Evolutionary conservation across 495 filamentous ascomycete species (phyloP).

Genomic region (Penicillium robsamsonii): DNA sequence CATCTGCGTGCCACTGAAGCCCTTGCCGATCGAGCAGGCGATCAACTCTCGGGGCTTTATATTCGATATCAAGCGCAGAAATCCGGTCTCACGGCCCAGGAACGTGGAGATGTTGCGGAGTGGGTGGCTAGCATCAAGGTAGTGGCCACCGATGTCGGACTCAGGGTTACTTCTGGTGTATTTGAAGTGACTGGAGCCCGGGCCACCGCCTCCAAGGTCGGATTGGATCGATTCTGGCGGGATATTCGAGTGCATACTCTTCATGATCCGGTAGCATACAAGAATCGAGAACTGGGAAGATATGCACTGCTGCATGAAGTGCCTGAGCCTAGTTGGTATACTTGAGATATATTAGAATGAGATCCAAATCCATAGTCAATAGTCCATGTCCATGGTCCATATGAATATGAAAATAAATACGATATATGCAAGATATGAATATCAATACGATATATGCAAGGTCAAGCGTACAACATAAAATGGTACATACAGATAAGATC

Average conservation of each 20-base stretch:
- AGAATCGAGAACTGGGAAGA: conserved; percentile 56
- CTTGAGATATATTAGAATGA: conserved; percentile 23
- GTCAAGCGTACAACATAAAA: background rate
- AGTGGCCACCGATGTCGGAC: conserved; percentile 54
- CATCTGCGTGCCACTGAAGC: conserved; percentile 56
- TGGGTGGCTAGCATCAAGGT: conserved; percentile 60
- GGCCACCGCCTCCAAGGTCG: conserved; percentile 52
- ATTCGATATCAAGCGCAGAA: conserved; percentile 31
- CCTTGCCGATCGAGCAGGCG: conserved; percentile 52
- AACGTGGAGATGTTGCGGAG: conserved; percentile 57
- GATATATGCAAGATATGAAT: background rate
- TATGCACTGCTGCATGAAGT: conserved; percentile 51
- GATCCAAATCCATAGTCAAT: background rate
- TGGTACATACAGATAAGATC: background rate
- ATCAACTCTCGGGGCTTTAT: conserved; percentile 44
- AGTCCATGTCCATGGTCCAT: background rate
- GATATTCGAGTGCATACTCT: conserved; percentile 59
- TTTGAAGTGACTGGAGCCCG: conserved; percentile 59
- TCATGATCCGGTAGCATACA: conserved; percentile 63
- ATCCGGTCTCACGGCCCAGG: conserved; percentile 38
- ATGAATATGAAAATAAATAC: background rate
- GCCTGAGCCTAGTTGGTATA: conserved; percentile 60
- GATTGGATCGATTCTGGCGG: conserved; percentile 60
- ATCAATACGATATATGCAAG: conserved; percentile 1
- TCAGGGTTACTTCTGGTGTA: conserved; percentile 54